Evolutionary conservation across 768 basidiomycete species (phyloP), one percentile per base, ranked within the genome.

Genomic region (Podaxis sp.): DNA sequence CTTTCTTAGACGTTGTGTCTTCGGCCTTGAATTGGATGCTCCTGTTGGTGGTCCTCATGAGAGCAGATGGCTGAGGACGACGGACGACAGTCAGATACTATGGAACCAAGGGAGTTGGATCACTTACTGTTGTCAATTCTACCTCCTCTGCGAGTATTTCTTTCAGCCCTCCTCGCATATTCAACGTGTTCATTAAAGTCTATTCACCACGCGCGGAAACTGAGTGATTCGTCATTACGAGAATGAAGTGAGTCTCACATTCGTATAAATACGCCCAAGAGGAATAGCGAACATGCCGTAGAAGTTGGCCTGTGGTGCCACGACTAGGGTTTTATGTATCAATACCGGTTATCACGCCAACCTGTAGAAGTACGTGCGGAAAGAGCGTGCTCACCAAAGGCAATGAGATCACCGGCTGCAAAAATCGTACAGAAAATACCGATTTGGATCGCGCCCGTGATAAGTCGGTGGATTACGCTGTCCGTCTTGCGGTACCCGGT

Each of bases 401-500:
- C 73, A 59, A 83, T 77, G 22, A 86, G 68, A 67, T 84, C 83
- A 1, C 75, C 82, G 22, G 84, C 66, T 10, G 84, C 82, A 56
- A 85, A 83, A 1, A 82, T 71, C 0, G 80, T 78, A 7, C 78
- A 80, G 64, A 84, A 84, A 5, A 82, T 65, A 52, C 84, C 83
- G 3, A 83, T 84, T 63, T 84, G 83, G 36, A 84, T 71, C 5
- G 83, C 82, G 30, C 83, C 82, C 56, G 80, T 79, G 65, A 84
- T 84, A 2, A 84, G 72, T 38, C 81, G 78, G 61, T 82, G 82
- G 66, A 84, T 79, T 56, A 84, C 75, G 0, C 75, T 80, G 66
- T 86, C 83, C 7, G 80, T 85, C 65, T 72, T 77, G 11, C 73
- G 72, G 70, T 83, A 82, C n/a, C 85, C 84, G 13, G 84, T 85